Percentiles rank a stretch among this genome's conserved stretches.
phyloP scores from a whole-genome alignment of 495 filamentous ascomycete species.

The Aspergillus diversus region DNA sequence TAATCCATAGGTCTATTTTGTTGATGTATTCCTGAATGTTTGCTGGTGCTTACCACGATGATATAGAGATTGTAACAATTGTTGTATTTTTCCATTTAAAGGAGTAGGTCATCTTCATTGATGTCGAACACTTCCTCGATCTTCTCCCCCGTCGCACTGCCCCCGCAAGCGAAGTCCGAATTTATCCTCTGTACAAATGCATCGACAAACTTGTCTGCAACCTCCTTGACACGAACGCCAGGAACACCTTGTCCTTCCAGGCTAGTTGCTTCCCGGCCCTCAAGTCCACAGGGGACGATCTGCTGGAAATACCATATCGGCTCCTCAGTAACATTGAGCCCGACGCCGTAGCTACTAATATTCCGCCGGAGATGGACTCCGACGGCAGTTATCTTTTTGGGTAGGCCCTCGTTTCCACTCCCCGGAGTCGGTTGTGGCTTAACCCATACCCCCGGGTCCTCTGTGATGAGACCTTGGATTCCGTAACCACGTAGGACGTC shows the following conservation, averaged over 20 bases:
- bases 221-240: slow-evolving; percentile 33
- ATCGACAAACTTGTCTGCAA: slow-evolving; percentile 45
- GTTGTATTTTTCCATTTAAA: neutral
- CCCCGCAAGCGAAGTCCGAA: slow-evolving; percentile 44
- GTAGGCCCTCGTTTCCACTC: neutral
- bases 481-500: slow-evolving; percentile 58
- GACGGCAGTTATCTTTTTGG: slow-evolving; percentile 82
- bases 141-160: slow-evolving; percentile 34
- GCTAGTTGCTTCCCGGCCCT: slow-evolving; percentile 75
- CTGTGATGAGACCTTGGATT: slow-evolving; percentile 62
- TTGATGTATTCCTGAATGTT: no score
- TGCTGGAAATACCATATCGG: slow-evolving; percentile 70
- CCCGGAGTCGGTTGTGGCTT: slow-evolving; percentile 1
- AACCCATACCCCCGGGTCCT: slow-evolving; percentile 89
- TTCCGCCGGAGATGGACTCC: slow-evolving; percentile 86
- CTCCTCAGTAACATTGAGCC: slow-evolving; percentile 74
- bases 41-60: no score
- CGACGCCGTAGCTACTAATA: slow-evolving; percentile 85
- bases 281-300: slow-evolving; percentile 86
- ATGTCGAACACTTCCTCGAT: slow-evolving; percentile 49
- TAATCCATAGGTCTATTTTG: no score
- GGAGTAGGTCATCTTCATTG: slow-evolving; percentile 38
- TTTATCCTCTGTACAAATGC: slow-evolving; percentile 46
- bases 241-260: slow-evolving; percentile 50
- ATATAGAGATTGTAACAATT: no score